These are phyloP conservation scores for Mixia osmundae DNA, from an alignment of 1,284 basidiomycete genomes.

Conservation along the genomic window DNA sequence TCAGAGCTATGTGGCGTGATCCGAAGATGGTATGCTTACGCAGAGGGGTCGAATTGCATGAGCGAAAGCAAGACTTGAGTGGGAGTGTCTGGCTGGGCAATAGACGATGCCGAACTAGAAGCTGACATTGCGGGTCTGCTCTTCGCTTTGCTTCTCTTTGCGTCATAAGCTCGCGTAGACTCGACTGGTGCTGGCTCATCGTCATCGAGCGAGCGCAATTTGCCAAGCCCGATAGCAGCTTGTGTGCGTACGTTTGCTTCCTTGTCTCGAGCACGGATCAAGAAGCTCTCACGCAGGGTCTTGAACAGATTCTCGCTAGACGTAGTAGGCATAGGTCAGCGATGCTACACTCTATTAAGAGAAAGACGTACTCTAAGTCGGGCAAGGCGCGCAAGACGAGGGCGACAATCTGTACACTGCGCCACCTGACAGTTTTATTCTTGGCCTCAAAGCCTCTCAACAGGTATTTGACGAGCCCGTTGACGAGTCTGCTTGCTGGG, in stretches of 20 bases:
- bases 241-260: slow-evolving; percentile 61
- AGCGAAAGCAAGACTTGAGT: slow-evolving; percentile 39
- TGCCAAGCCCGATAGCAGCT: slow-evolving; percentile 61
- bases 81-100: slow-evolving; percentile 6
- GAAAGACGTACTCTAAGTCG: slow-evolving; percentile 76
- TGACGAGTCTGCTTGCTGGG: slow-evolving; percentile 44
- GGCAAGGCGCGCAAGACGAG: slow-evolving; percentile 57
- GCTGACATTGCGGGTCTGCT: too few relatives aligned
- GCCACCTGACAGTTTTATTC: slow-evolving; percentile 64
- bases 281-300: slow-evolving; percentile 38
- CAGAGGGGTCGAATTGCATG: slow-evolving; percentile 47
- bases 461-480: slow-evolving; percentile 49
- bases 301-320: slow-evolving; percentile 58
- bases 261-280: slow-evolving; percentile 66
- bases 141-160: background rate
- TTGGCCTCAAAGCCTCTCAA: slow-evolving; percentile 66
- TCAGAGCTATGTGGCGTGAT: too few relatives aligned
- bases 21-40: slow-evolving; percentile 31
- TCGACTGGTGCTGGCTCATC: slow-evolving; percentile 22
- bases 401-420: slow-evolving; percentile 52
- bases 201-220: slow-evolving; percentile 49
- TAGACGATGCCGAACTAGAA: too few relatives aligned
- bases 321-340: background rate
- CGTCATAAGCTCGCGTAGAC: too few relatives aligned
- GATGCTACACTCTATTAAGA: slow-evolving; percentile 24